Base-by-base conservation (phyloP, 441 rosid species). In the Rhodomyrtus psidioides region DNA sequence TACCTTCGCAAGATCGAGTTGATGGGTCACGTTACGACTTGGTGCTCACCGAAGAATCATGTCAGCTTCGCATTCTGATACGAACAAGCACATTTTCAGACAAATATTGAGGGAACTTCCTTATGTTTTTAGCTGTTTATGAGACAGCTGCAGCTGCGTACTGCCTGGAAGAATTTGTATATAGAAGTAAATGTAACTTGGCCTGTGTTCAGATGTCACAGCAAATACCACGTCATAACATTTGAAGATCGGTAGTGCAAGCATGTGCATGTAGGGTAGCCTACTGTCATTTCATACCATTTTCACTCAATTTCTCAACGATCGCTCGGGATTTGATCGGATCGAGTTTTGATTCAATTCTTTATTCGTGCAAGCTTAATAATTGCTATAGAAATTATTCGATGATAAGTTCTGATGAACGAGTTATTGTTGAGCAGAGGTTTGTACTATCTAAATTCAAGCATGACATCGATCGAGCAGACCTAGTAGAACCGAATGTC, bases 1-100 rank as follows among this genome's bases (percentile, higher is more conserved):
- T 2, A 93, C 94, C 16, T 91, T 76, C 65, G 90, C 51, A 42
- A 42, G 62, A 26, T 57, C 28, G 16, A 57, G 30, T 26, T 57
- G 30, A 57, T 6, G 53, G 2, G 55, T 84, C 82, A 28, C 21
- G 28, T 55, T 30, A 12, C 26, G 23, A 44, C 24, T 51, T 53
- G 39, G n/a, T 53, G 9, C 51, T 1, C n/a, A 6, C 42, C 8
- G 83, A 55, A 8, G 39, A 53, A 53, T 30, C 12, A 28, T 62
- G 12, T 62, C 75, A 7, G 75, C 75, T 30, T 62, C 44, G 24
- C 75, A 1, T 62, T 23, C 44, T 62, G 44, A 26, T 62, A 9
- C 46, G 46, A 34, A 65, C 76, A 46, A 30, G 46, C 39, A 19
- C 76, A 19, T 17, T 39, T 34, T 23, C 2, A 34, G 46, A 34